A percentile compares a stretch with the other conserved stretches of the same genome.
These are phyloP conservation scores for Phaseolus lunatus DNA, from an alignment of 306 rosid genomes.

Conservation along the genomic window DNA sequence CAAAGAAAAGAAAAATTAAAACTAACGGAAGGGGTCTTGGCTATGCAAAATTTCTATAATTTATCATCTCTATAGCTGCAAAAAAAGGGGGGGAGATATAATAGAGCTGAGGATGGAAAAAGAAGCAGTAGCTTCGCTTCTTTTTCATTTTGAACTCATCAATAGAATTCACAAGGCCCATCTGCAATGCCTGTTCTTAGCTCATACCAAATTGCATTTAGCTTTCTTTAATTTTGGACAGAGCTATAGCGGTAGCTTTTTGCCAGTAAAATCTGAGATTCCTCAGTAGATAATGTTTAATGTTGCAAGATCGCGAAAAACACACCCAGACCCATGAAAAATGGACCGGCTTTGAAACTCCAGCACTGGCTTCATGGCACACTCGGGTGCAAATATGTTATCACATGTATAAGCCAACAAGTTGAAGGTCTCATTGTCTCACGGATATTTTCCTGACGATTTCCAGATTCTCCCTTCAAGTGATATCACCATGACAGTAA, in stretches of 20 bases:
- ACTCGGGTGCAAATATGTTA: conserved; percentile 43
- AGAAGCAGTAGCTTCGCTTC: conserved; percentile 40
- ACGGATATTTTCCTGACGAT: conserved; percentile 92
- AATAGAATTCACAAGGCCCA: conserved; percentile 58
- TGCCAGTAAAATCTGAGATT: conserved; percentile 49
- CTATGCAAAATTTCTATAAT: conserved; percentile 69
- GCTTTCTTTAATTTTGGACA: conserved; percentile 53
- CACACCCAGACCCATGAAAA: conserved; percentile 58
- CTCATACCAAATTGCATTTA: conserved; percentile 53
- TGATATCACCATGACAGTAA: conserved; percentile 96
- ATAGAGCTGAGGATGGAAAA: conserved; percentile 37
- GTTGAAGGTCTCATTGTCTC: conserved; percentile 61
- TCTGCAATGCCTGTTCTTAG: conserved; percentile 53
- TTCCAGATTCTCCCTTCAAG: conserved; percentile 99
- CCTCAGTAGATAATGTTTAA: conserved; percentile 51
- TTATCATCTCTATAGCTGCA: conserved; percentile 50
- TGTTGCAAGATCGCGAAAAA: conserved; percentile 48
- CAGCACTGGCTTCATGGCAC: conserved; percentile 50
- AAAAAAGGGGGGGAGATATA: conserved; percentile 9
- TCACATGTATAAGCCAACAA: conserved; percentile 46
- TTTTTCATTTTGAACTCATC: conserved; percentile 39
- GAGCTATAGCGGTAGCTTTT: conserved; percentile 45
- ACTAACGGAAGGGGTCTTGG: conserved; percentile 54
- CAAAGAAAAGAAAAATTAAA: conserved; percentile 38
- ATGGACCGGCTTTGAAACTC: conserved; percentile 59